Evolutionary conservation across 1,139 yeast genomes (phyloP).

Genomic region (Pichia sp.): DNA sequence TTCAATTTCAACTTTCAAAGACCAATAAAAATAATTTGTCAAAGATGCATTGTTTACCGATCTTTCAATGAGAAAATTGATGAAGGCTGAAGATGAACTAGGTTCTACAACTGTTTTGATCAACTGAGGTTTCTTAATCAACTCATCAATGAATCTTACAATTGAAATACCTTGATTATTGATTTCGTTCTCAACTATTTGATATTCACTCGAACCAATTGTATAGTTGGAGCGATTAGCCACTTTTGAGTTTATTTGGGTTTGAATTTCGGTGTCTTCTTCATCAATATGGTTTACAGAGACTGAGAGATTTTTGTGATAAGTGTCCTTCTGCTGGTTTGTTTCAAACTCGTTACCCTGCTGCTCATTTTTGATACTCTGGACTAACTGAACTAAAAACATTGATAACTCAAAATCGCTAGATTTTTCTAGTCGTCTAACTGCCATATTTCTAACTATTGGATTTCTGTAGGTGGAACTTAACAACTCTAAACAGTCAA

Average conservation of each 20-base stretch:
- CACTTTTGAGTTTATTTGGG: constrained; percentile 5
- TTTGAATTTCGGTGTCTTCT: constrained; percentile 12
- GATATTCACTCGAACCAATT: constrained; percentile 31
- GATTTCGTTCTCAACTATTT: constrained; percentile 30
- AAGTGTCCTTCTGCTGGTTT: background rate
- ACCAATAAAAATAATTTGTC: constrained; percentile 89
- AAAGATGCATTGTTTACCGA: constrained; percentile 58
- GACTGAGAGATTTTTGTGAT: background rate
- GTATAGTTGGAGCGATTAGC: constrained; percentile 11
- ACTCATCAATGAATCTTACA: constrained; percentile 11
- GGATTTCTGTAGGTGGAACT: constrained; percentile 59
- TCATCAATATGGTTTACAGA: constrained; percentile 13
- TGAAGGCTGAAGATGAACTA: constrained; percentile 49
- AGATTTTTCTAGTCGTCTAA: constrained; percentile 71
- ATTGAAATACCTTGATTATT: constrained; percentile 1
- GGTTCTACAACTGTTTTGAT: constrained; percentile 9
- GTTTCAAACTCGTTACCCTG: background rate
- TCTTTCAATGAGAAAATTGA: constrained; percentile 68
- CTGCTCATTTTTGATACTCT: constrained; percentile 74
- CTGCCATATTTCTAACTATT: constrained; percentile 76
- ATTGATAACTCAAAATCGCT: constrained; percentile 72
- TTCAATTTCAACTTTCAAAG: constrained; percentile 76
- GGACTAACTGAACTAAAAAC: constrained; percentile 83
- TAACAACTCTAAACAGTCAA: constrained; percentile 83
- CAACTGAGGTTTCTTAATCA: constrained; percentile 13